Percentiles rank a stretch among this genome's conserved stretches.
Conservation (phyloP, 306 rosid species). For the Boehmeria nivea region DNA sequence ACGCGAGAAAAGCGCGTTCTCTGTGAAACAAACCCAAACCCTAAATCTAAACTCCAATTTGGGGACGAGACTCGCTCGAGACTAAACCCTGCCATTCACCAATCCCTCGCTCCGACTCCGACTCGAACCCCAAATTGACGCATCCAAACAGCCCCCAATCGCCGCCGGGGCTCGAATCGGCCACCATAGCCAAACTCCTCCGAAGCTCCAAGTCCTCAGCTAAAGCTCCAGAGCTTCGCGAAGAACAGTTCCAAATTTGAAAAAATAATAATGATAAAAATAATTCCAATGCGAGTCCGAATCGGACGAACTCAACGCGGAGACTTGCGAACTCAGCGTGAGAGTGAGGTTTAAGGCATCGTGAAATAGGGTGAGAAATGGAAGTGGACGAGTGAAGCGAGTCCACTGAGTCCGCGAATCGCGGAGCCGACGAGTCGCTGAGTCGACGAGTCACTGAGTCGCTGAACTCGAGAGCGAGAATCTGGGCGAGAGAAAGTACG, state of each 20-base stretch:
- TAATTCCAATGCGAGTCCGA: not conserved
- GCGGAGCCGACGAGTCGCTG: slow-evolving; percentile 30
- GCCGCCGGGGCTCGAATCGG: slow-evolving; percentile 43
- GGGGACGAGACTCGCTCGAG: slow-evolving; percentile 49
- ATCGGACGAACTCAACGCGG: slow-evolving; percentile 3
- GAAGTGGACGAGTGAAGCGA: not conserved
- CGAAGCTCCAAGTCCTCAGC: slow-evolving; percentile 24
- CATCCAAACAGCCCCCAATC: slow-evolving; percentile 32
- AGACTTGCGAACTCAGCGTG: not conserved
- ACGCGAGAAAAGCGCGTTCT: slow-evolving; percentile 15
- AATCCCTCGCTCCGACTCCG: slow-evolving; percentile 37
- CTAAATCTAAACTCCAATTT: slow-evolving; percentile 45
- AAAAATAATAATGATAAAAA: not conserved
- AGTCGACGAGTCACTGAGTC: slow-evolving; percentile 24
- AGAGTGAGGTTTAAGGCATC: not conserved
- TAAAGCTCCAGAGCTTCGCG: slow-evolving; percentile 28
- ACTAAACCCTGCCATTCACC: slow-evolving; percentile 65
- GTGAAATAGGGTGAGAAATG: not conserved
- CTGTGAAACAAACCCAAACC: slow-evolving; percentile 28
- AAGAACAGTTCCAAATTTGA: slow-evolving; percentile 5
- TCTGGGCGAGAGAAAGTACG: slow-evolving; percentile 49
- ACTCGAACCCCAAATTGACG: slow-evolving; percentile 34
- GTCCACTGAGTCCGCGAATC: slow-evolving; percentile 40
- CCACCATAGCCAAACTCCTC: slow-evolving; percentile 37
- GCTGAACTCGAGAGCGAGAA: slow-evolving; percentile 40